Evolutionary conservation across 345 rosid genomes (phyloP), one percentile per base, ranked within the genome.

Genomic region (Euphorbia lathyris): DNA sequence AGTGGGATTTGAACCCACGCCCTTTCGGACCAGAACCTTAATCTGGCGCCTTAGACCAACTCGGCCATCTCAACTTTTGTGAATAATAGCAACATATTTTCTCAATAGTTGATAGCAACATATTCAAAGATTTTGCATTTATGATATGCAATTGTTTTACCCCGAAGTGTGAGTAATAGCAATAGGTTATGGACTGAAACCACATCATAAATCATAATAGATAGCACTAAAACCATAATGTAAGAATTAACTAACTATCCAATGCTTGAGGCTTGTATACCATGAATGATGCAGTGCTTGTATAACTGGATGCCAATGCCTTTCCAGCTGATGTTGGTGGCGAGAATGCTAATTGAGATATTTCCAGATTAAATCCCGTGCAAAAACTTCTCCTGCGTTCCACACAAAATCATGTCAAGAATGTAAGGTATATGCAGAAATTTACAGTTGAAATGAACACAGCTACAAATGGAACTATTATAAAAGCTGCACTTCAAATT

Each of bases 21-120:
- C 93, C 91, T 90, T 88, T 90, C 96, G 90, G 91, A 95, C 97
- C 91, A 90, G 92, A 88, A 92, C 98, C 99, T 88, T 88, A 90
- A 90, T 88, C 96, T 87, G 90, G 94, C 96, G 92, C 94, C 96
- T 90, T 88, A 84, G 89, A 86, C 98, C 94, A 88, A 92, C 96
- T 88, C 97, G 91, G 97, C 97, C 97, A 87, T 89, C 86, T 84
- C 90, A 85, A 88, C 96, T 1, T n/a, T 45, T n/a, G n/a, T n/a
- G n/a, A n/a, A n/a, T n/a, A n/a, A n/a, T n/a, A n/a, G n/a, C n/a
- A n/a, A n/a, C n/a, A n/a, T n/a, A n/a, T n/a, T n/a, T n/a, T n/a
- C n/a, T n/a, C n/a, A n/a, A n/a, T n/a, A n/a, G n/a, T n/a, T n/a
- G n/a, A 32, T 32, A 2, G 5, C 43, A 40, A 40, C 10, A 40